Base-by-base conservation (phyloP, 2,329 filamentous ascomycete species). In the Hypoxylon sp. region DNA sequence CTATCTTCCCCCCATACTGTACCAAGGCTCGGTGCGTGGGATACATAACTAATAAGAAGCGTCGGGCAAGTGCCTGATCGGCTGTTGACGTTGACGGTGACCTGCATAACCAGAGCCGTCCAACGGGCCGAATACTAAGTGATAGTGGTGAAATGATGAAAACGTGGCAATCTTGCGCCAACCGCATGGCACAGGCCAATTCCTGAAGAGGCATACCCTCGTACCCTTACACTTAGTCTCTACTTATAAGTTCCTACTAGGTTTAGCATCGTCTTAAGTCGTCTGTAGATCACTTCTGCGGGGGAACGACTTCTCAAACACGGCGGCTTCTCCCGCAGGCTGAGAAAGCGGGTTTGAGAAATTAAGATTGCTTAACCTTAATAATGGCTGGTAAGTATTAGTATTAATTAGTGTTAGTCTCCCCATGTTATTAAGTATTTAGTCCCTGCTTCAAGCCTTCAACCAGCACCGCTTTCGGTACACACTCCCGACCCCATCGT, bases 121-220 rank as follows among this genome's bases (percentile, higher is more conserved):
- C 64, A 70, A 71, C 73, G 73, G 74, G 67, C 74, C 74, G 73
- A 75, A 74, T 75, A 72, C 66, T 72, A 69, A 71, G 63, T 59
- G 68, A 58, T 63, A 58, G 61, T 60, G 56, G 22, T 62, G 51
- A 61, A 49, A 30, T 61, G 60, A 70, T 72, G 56, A 71, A 71
- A 69, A 75, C 62, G 67, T 70, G 64, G 70, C 67, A 72, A 64
- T 69, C 74, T 68, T 72, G 64, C 65, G 61, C 64, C 70, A 60
- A 71, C 59, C 33, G 42, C 55, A 62, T 44, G 63, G 53, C 60
- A 33, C 57, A 57, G 44, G 57, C 42, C 50, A 56, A 58, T 68
- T 59, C 56, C 57, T 57, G 33, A 31, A 65, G 33, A 53, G 48
- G 44, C 31, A 33, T 33, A 33, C 31, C 31, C 31, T 27, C 44